These are phyloP conservation scores for Saccharomycopsis fibuligera DNA, from an alignment of 805 yeast genomes.

Conservation along the genomic window DNA sequence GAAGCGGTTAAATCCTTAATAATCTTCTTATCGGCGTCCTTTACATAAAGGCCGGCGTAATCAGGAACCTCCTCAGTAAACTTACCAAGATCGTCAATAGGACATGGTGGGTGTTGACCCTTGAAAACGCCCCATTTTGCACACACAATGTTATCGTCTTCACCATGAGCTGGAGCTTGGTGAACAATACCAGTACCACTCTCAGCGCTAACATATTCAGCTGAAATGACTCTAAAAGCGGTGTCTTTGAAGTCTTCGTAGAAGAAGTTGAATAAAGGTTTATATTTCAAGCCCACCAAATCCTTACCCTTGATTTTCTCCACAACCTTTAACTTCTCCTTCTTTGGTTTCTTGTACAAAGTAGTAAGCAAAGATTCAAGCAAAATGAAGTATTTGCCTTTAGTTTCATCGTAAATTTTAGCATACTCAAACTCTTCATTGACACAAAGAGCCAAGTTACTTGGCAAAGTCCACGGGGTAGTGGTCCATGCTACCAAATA, in stretches of 20 bases:
- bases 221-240: conserved; percentile 79
- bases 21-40: conserved; percentile 90
- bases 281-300: conserved; percentile 71
- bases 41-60: conserved; percentile 79
- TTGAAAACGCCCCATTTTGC: conserved; percentile 66
- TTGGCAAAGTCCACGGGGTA: conserved; percentile 98
- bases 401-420: conserved; percentile 85
- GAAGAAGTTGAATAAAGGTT: conserved; percentile 80
- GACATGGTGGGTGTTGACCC: conserved; percentile 76
- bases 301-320: conserved; percentile 77
- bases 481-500: conserved; percentile 97
- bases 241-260: conserved; percentile 64
- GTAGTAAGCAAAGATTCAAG: conserved; percentile 77
- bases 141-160: conserved; percentile 88
- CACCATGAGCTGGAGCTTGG: conserved; percentile 99
- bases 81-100: conserved; percentile 88
- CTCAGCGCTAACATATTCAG: conserved; percentile 81
- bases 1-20: conserved; percentile 74
- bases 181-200: conserved; percentile 99
- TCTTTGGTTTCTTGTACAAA: conserved; percentile 89
- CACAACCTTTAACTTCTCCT: conserved; percentile 78
- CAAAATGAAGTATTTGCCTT: conserved; percentile 73
- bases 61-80: conserved; percentile 72
- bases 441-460: conserved; percentile 87
- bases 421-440: conserved; percentile 87